Base-by-base conservation (phyloP, 208 protist species). In the Trypanosoma lewisi region DNA sequence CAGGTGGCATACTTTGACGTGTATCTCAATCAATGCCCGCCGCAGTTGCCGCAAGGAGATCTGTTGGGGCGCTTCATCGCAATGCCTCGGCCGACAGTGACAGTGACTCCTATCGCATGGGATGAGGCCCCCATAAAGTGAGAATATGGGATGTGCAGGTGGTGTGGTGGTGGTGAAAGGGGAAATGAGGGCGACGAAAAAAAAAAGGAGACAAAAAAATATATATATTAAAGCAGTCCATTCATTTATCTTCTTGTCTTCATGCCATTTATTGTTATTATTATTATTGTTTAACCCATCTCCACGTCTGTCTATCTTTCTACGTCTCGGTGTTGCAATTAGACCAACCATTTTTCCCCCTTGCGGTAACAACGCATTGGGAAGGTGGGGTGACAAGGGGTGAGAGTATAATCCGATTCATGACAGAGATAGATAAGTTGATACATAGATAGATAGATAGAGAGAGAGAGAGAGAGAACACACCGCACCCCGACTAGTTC, bases 1-100 rank as follows among this genome's bases (percentile, higher is more conserved):
- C 97, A 95, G 62, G 97, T 98, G 37, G 89, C 91, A 37, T 98
- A 98, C 78, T 91, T 90, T 64, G 75, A 96, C 17, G 66, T 54
- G 0, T 68, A 88, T 19, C 68, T 91, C 0, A 93, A 96, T 56
- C 57, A 81, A 34, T 70, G 63, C 31, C 86, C 83, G 0, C 85
- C 89, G 4, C 47, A 65, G 49, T n/a, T 57, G 2, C 80, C 82
- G 17, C 64, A 80, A 19, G 73, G 41, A 14, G 72, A 80, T 16
- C 28, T 80, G 16, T 71, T 96, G 16, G 89, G 89, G 21, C 82
- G 89, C 25, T 93, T 93, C 63, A 68, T 96, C 27, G 86, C 86
- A 19, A 92, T 96, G 85, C 83, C 86, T 36, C 83, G 92, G 36
- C 89, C 89, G 2, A 85, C 77, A 6, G 85, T 96, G 8, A 96